Conservation (phyloP, 148 eudicot species). For the Nepenthes gracilis region DNA sequence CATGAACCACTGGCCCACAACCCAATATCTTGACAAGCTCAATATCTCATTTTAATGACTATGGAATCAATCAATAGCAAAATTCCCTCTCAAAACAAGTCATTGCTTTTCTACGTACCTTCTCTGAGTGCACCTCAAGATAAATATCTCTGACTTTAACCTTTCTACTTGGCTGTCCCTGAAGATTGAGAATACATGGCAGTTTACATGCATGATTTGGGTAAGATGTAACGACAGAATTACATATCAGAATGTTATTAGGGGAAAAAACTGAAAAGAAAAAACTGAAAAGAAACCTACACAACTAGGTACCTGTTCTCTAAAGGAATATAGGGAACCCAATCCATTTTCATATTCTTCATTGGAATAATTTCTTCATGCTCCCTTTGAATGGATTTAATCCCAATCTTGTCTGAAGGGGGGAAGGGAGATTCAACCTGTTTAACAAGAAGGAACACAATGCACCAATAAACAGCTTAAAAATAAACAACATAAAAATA, state of each 20-base stretch:
- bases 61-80: too few relatives aligned
- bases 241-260: background rate
- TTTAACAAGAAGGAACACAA: slow-evolving; percentile 8
- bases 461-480: background rate
- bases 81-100: too few relatives aligned
- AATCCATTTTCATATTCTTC: slow-evolving; percentile 98
- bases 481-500: background rate
- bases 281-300: slow-evolving; percentile 1
- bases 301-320: slow-evolving; percentile 39
- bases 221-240: background rate
- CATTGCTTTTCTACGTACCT: slow-evolving; percentile 26
- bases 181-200: slow-evolving; percentile 9
- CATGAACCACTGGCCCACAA: too few relatives aligned
- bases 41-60: too few relatives aligned
- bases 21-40: too few relatives aligned
- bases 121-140: slow-evolving; percentile 78
- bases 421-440: slow-evolving; percentile 92
- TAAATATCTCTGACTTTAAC: slow-evolving; percentile 67
- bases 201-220: background rate
- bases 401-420: slow-evolving; percentile 94
- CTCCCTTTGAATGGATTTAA: slow-evolving; percentile 92
- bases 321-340: slow-evolving; percentile 91
- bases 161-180: slow-evolving; percentile 73
- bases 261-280: background rate
- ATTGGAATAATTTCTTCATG: slow-evolving; percentile 88